Percentiles rank a stretch among this genome's conserved stretches.
These are phyloP conservation scores for Mortierella sp. DNA, from an alignment of 371 early-diverging fungal species.

Conservation along the genomic window DNA sequence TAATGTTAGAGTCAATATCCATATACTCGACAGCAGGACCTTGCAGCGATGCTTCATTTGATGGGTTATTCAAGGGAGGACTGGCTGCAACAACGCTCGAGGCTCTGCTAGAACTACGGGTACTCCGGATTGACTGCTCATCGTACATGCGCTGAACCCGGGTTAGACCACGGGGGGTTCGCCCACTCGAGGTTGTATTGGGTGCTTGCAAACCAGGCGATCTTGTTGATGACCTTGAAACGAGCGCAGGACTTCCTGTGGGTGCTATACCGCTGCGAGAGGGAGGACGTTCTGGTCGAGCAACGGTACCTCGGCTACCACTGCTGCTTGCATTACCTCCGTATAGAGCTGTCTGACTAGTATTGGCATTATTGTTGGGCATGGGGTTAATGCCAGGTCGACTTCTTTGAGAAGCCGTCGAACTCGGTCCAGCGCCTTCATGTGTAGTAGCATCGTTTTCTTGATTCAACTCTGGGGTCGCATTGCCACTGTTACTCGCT, in stretches of 20 bases:
- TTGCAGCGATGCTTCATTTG: neutral
- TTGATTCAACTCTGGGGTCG: neutral
- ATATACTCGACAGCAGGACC: constrained; percentile 19
- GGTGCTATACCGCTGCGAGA: constrained; percentile 5
- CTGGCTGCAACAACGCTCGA: constrained; percentile 35
- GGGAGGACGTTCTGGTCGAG: constrained; percentile 25
- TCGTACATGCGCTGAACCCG: constrained; percentile 54
- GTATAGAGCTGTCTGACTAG: neutral
- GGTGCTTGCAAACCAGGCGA: constrained; percentile 24
- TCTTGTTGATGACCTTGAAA: constrained; percentile 20
- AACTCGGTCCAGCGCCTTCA: constrained; percentile 1
- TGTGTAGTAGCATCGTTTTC: neutral
- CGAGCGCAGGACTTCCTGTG: neutral
- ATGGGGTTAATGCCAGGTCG: neutral
- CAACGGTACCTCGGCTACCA: constrained; percentile 1
- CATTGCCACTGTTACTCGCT: constrained; percentile 14
- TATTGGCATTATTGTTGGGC: neutral
- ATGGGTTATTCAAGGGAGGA: constrained; percentile 3
- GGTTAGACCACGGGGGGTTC: constrained; percentile 49
- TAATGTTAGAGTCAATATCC: constrained; percentile 44
- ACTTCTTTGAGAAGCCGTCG: neutral
- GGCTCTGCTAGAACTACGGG: constrained; percentile 46
- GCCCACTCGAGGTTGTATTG: constrained; percentile 9
- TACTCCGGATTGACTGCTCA: constrained; percentile 48
- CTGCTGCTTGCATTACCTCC: neutral